Conservation (phyloP, 495 filamentous ascomycete species). For the Rostrohypoxylon terebratum region DNA sequence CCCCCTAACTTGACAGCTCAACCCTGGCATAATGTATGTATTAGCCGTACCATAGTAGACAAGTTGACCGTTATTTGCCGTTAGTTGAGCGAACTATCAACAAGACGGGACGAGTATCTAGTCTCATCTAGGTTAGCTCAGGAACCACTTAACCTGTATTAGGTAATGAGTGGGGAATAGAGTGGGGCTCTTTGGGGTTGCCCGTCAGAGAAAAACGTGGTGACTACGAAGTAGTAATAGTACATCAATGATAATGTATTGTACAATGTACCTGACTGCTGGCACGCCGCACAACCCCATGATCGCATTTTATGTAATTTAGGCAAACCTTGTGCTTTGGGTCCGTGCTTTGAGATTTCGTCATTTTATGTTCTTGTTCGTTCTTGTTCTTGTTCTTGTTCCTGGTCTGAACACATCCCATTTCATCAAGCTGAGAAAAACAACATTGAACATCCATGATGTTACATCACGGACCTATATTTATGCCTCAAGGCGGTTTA, state of each 20-base stretch:
- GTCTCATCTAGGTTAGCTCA: neutral
- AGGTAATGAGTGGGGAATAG: slow-evolving; percentile 31
- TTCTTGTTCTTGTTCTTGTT: too few relatives aligned
- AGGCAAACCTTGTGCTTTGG: slow-evolving; percentile 1
- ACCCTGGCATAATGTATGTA: neutral
- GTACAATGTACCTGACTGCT: neutral
- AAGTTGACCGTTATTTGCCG: slow-evolving; percentile 30
- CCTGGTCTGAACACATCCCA: neutral
- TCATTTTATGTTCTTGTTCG: slow-evolving; percentile 4
- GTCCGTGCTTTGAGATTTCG: neutral
- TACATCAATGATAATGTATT: too few relatives aligned
- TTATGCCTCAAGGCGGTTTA: neutral
- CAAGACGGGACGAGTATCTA: slow-evolving; percentile 21
- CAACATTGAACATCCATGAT: neutral
- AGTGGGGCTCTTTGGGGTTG: slow-evolving; percentile 18
- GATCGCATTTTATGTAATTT: slow-evolving; percentile 5
- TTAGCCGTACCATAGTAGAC: too few relatives aligned
- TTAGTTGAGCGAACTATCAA: slow-evolving; percentile 26
- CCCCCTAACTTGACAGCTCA: neutral
- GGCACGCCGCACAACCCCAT: neutral
- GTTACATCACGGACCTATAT: neutral
- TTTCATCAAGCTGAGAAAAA: neutral
- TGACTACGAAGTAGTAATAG: neutral
- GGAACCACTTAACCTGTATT: slow-evolving; percentile 16
- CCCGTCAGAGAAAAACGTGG: slow-evolving; percentile 37